Conservation (phyloP, 2,329 filamentous ascomycete species). For the Paecilomyces sp. region DNA sequence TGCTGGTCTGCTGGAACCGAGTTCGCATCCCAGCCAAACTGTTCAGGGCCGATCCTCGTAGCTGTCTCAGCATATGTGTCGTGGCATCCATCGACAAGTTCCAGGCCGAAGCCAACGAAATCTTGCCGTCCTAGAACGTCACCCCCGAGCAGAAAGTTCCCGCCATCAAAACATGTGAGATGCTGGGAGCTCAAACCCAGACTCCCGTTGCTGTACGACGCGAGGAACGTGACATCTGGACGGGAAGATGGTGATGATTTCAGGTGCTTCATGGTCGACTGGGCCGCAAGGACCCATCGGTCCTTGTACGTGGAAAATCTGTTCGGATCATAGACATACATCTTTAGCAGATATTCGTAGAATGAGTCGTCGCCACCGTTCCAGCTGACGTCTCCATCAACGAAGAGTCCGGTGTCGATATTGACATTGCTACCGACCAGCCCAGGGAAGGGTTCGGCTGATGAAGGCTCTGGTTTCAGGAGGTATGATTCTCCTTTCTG, state of each 20-base stretch:
- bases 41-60: constrained; percentile 71
- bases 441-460: constrained; percentile 67
- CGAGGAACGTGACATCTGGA: constrained; percentile 63
- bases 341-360: constrained; percentile 89
- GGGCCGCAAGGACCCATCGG: constrained; percentile 66
- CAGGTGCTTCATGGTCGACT: constrained; percentile 67
- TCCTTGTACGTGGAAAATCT: constrained; percentile 62
- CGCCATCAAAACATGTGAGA: constrained; percentile 74
- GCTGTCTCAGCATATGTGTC: constrained; percentile 62
- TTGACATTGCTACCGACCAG: constrained; percentile 63
- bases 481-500: constrained; percentile 65
- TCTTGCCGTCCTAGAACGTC: constrained; percentile 57
- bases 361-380: constrained; percentile 69
- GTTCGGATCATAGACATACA: constrained; percentile 69
- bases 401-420: constrained; percentile 58
- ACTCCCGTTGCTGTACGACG: constrained; percentile 28
- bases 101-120: constrained; percentile 68
- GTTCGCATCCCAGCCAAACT: constrained; percentile 56
- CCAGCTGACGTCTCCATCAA: constrained; percentile 66
- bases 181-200: constrained; percentile 36
- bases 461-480: constrained; percentile 55
- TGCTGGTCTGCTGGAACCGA: constrained; percentile 39
- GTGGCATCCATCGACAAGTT: constrained; percentile 65
- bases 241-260: constrained; percentile 59
- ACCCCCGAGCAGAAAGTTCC: constrained; percentile 78